These are phyloP conservation scores for Porosira glacialis DNA, from an alignment of 352 stramenopile species.

Conservation along the genomic window DNA sequence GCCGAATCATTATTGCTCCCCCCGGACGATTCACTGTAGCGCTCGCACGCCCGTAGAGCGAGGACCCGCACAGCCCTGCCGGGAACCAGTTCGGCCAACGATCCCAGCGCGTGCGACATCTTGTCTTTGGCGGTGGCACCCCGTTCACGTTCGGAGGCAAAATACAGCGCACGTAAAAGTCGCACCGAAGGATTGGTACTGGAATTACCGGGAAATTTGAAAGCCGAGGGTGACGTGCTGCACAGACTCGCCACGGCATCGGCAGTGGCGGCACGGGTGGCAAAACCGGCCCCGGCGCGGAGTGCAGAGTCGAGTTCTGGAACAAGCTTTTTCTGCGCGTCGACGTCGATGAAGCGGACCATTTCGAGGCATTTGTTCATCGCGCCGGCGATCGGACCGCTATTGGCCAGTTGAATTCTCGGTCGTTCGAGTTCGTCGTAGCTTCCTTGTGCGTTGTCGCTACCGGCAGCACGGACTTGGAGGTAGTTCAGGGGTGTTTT, in stretches of 20 bases:
- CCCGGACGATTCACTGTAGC: slow-evolving; percentile 66
- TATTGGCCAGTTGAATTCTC: slow-evolving; percentile 67
- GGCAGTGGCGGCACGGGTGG: slow-evolving; percentile 65
- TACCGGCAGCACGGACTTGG: slow-evolving; percentile 60
- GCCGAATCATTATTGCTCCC: slow-evolving; percentile 74
- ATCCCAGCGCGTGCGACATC: slow-evolving; percentile 73
- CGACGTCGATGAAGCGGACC: slow-evolving; percentile 51
- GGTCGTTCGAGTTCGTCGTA: slow-evolving; percentile 71
- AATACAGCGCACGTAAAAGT: slow-evolving; percentile 74
- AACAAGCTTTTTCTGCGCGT: slow-evolving; percentile 65
- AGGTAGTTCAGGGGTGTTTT: slow-evolving; percentile 76
- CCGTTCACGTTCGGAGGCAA: slow-evolving; percentile 68
- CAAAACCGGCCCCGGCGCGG: slow-evolving; percentile 57
- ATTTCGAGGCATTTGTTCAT: slow-evolving; percentile 78
- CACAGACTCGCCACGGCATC: slow-evolving; percentile 69
- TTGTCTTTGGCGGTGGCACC: slow-evolving; percentile 69
- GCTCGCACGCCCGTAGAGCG: slow-evolving; percentile 57
- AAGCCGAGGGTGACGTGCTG: slow-evolving; percentile 56
- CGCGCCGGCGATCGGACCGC: slow-evolving; percentile 63
- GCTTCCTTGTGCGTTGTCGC: slow-evolving; percentile 35
- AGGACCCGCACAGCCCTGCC: slow-evolving; percentile 61
- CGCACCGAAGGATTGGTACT: slow-evolving; percentile 64
- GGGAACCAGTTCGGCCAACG: slow-evolving; percentile 63
- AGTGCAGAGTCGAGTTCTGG: slow-evolving; percentile 44
- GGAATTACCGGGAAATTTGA: slow-evolving; percentile 53